Evolutionary conservation across 306 rosid species (phyloP), one percentile per base, ranked within the genome.

Genomic region (Gastrolobium villosum): DNA sequence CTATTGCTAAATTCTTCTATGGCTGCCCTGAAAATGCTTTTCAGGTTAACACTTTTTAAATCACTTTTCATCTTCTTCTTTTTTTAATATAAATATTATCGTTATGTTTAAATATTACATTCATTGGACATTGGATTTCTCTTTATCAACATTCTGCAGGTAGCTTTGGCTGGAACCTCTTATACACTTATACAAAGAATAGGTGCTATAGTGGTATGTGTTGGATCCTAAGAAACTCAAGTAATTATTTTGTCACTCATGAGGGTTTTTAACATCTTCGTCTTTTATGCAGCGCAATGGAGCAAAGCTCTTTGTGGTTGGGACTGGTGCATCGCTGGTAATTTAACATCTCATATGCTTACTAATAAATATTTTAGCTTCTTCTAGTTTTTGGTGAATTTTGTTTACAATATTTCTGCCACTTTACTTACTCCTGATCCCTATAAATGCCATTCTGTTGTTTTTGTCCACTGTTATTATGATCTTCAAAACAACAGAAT

Each of bases 11-110:
- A 76, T 85, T 93, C 85, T 95, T 95, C 89, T 86, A 88, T 46
- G 93, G 91, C 71, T 95, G 99, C 76, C 98, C 99, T 10, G 99
- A 93, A 74, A 95, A 95, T 83, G 98, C 99, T 78, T 95, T 95
- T 72, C 99, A 95, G 96, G 99, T 93, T 75, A 50, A 41, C 57
- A 57, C 28, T 74, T 28, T 64, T 14, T 13, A 6, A n/a, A 62
- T 54, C 68, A 76, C 36, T 66, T 74, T 10, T 15, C 9, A 56
- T 54, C 30, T 43, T 9, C 43, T 56, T 70, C 10, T 50, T 37
- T 66, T 70, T 76, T 40, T 34, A 37, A 14, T 72, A 36, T 65
- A 55, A 32, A 32, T 46, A n/a, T 35, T 40, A 3, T 72, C n/a
- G 30, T 49, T 43, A 2, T 56, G 64, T 54, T 73, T 49, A 5